Conservation (phyloP, 208 protist species). For the Crithidia brevicula region DNA sequence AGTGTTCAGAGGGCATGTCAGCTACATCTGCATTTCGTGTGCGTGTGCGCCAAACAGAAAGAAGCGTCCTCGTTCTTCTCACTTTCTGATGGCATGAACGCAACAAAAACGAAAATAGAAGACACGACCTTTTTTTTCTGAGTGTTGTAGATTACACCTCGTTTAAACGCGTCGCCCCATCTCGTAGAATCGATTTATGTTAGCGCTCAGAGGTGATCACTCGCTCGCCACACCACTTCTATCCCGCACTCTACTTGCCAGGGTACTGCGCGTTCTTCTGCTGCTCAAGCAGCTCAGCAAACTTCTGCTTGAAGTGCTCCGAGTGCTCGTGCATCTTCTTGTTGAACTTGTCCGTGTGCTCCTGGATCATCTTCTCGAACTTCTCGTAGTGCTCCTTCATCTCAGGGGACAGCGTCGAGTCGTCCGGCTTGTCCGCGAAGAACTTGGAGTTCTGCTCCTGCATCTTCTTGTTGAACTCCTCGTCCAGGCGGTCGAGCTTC, state of each 20-base stretch:
- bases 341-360: slow-evolving; percentile 94
- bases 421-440: slow-evolving; percentile 91
- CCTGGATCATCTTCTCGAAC: slow-evolving; percentile 93
- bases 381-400: slow-evolving; percentile 94
- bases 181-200: too few species aligned
- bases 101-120: too few species aligned
- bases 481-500: slow-evolving; percentile 90
- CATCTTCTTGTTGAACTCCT: slow-evolving; percentile 92
- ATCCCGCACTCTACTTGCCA: background rate
- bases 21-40: too few species aligned
- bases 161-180: too few species aligned
- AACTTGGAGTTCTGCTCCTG: slow-evolving; percentile 93
- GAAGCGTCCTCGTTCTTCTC: too few species aligned
- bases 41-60: too few species aligned
- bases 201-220: too few species aligned
- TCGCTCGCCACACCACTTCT: too few species aligned
- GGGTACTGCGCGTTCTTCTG: slow-evolving; percentile 86
- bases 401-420: slow-evolving; percentile 87
- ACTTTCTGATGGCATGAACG: too few species aligned
- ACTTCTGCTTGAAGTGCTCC: slow-evolving; percentile 92
- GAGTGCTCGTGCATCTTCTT: slow-evolving; percentile 93
- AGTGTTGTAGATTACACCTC: too few species aligned
- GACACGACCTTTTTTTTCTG: too few species aligned
- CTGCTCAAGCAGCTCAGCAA: slow-evolving; percentile 88
- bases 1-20: too few species aligned